Conservation (phyloP, 2,329 filamentous ascomycete genomes). For the Colletotrichum sansevieriae region DNA sequence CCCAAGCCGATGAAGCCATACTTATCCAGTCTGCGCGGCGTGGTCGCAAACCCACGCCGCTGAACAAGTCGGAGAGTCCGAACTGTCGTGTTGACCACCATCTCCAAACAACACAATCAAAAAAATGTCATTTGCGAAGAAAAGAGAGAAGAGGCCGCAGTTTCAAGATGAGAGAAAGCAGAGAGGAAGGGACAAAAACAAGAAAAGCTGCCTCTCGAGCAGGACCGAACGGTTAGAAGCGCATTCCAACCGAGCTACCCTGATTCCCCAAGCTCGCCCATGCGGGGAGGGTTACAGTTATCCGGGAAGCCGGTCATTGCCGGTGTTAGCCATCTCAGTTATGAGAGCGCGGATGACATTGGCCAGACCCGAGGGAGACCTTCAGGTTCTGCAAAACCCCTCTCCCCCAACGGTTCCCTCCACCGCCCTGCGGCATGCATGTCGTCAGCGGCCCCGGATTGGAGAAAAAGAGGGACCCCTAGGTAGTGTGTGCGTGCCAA, state of each 20-base stretch:
- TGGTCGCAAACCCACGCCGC: constrained; percentile 64
- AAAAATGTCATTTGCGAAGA: too few relatives aligned
- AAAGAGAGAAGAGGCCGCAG: too few relatives aligned
- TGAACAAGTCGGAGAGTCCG: constrained; percentile 51
- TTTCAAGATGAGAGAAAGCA: neutral
- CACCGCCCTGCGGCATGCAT: constrained; percentile 19
- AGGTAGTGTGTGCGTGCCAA: neutral
- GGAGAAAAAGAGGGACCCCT: constrained; percentile 31
- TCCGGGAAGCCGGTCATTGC: constrained; percentile 54
- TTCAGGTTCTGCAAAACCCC: too few relatives aligned
- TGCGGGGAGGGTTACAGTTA: constrained; percentile 34
- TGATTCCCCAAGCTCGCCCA: neutral
- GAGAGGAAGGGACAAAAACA: neutral
- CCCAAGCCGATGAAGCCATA: constrained; percentile 73
- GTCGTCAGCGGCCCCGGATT: constrained; percentile 29
- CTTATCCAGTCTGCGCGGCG: constrained; percentile 61
- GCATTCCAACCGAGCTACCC: constrained; percentile 23
- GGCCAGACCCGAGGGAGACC: constrained; percentile 2
- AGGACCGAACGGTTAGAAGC: constrained; percentile 5
- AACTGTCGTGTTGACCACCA: constrained; percentile 28
- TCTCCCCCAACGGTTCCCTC: neutral
- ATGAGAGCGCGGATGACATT: constrained; percentile 15
- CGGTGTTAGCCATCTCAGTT: constrained; percentile 45
- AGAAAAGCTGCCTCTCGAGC: neutral
- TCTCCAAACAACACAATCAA: neutral